Evolutionary conservation across 2,329 filamentous ascomycete genomes (phyloP).

Genomic region (Sordariomycetes sp.): DNA sequence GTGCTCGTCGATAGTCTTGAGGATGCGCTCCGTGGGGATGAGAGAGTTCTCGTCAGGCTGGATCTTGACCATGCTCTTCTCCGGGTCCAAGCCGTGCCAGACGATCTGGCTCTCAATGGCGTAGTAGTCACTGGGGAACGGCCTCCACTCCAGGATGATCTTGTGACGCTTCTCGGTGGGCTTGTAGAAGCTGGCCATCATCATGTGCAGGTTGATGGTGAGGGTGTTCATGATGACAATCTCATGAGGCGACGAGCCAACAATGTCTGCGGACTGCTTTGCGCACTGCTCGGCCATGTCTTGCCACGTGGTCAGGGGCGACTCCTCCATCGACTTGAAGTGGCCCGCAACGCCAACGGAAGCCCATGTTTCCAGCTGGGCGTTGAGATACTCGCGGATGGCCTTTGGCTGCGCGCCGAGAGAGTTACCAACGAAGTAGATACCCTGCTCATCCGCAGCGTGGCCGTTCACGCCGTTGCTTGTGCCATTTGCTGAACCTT

Average conservation of each 20-base stretch:
- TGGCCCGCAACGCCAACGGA: slow-evolving; percentile 79
- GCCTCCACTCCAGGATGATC: slow-evolving; percentile 82
- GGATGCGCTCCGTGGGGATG: slow-evolving; percentile 61
- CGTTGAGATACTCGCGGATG: slow-evolving; percentile 54
- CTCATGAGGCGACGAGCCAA: slow-evolving; percentile 65
- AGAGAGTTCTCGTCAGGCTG: slow-evolving; percentile 49
- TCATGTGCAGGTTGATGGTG: slow-evolving; percentile 70
- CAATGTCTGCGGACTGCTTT: slow-evolving; percentile 58
- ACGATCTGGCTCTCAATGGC: slow-evolving; percentile 73
- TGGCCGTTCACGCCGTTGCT: slow-evolving; percentile 9
- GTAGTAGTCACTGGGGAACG: slow-evolving; percentile 84
- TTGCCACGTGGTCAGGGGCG: slow-evolving; percentile 63
- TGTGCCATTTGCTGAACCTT: slow-evolving; percentile 4
- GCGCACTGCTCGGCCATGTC: slow-evolving; percentile 70
- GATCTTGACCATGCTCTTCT: slow-evolving; percentile 64
- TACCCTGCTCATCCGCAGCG: slow-evolving; percentile 29
- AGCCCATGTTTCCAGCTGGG: slow-evolving; percentile 76
- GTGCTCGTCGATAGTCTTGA: slow-evolving; percentile 65
- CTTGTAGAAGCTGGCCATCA: slow-evolving; percentile 78
- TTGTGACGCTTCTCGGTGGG: slow-evolving; percentile 59
- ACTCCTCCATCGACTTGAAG: slow-evolving; percentile 60
- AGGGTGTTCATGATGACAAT: slow-evolving; percentile 84
- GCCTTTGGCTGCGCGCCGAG: slow-evolving; percentile 73
- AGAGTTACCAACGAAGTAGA: slow-evolving; percentile 88
- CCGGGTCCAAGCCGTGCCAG: slow-evolving; percentile 58